Base-by-base conservation (phyloP, 148 eudicot genomes). In the Fagopyrum homotropicum region DNA sequence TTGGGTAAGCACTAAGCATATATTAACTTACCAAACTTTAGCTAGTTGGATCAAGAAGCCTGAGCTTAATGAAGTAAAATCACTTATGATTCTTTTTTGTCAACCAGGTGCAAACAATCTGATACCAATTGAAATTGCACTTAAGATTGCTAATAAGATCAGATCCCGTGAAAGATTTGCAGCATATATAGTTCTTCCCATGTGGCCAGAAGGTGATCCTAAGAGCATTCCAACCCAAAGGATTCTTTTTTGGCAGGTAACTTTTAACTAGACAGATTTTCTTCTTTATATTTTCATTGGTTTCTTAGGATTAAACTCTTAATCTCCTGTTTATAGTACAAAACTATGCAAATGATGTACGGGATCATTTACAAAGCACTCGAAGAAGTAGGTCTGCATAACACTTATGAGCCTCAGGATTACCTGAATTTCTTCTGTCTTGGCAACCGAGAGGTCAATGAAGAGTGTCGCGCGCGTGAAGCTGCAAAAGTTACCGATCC, bases 301-400 rank as follows among this genome's bases (percentile, higher is more conserved):
- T 57, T 57, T 6, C 11, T 57, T 3, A 57, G 63, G n/a, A 57
- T 57, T 52, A 57, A 57, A 1, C 30, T 57, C 30, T 19, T 29
- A 61, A 61, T 29, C 43, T 35, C 19, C 46, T 35, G 52, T 73
- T 59, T 80, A 70, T 92, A 95, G 98, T 80, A 90, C 84, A 90
- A 92, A 80, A 95, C 98, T 72, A 95, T 95, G 97, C 97, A 92
- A 92, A 92, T 92, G 93, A 95, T 95, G 98, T 95, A 92, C 69
- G 96, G 86, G 83, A 90, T 87, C 45, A 88, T 95, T 46, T 84
- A 86, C 83, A 92, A 90, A 86, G 93, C 97, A 77, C 80, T 95
- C 51, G 89, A 84, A 64, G 96, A 91, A 79, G 96, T 95, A 45
- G 97, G 96, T 66, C 93, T 95, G 60, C 96, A 95, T 78, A 87